A percentile compares a stretch with the other conserved stretches of the same genome.
These are phyloP conservation scores for Trichoderma orchidacearum DNA, from an alignment of 495 filamentous ascomycete species.

Conservation along the genomic window DNA sequence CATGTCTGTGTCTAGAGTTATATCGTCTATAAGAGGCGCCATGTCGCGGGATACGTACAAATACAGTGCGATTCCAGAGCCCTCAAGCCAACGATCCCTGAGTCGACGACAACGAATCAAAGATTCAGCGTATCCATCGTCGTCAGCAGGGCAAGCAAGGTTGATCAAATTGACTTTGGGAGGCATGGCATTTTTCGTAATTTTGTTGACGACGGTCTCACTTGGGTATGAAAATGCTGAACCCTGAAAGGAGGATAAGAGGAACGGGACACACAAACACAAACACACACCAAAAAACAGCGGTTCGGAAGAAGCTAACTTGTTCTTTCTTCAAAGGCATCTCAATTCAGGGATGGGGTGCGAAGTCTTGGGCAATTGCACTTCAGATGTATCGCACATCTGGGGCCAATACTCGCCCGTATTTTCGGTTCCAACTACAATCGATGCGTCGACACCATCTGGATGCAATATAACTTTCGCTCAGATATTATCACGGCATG, in stretches of 20 bases:
- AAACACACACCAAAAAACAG: too few relatives aligned
- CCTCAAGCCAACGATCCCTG: neutral
- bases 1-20: neutral
- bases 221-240: neutral
- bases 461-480: conserved; percentile 63
- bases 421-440: conserved; percentile 53
- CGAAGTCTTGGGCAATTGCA: conserved; percentile 18
- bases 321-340: conserved; percentile 5
- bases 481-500: conserved; percentile 69
- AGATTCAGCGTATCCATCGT: neutral
- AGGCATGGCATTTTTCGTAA: conserved; percentile 1
- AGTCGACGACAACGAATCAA: neutral
- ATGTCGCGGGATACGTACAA: conserved; percentile 6
- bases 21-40: conserved; percentile 5
- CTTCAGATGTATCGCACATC: conserved; percentile 42
- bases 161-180: conserved; percentile 4
- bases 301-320: neutral
- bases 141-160: neutral
- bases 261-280: too few relatives aligned
- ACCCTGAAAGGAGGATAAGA: neutral
- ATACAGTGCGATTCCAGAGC: conserved; percentile 14
- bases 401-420: conserved; percentile 87
- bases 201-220: conserved; percentile 5
- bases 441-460: conserved; percentile 40
- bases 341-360: conserved; percentile 7